Evolutionary conservation across 2,329 filamentous ascomycete genomes (phyloP), one percentile per base, ranked within the genome.

Genomic region (Hymenoscyphus salicellus): DNA sequence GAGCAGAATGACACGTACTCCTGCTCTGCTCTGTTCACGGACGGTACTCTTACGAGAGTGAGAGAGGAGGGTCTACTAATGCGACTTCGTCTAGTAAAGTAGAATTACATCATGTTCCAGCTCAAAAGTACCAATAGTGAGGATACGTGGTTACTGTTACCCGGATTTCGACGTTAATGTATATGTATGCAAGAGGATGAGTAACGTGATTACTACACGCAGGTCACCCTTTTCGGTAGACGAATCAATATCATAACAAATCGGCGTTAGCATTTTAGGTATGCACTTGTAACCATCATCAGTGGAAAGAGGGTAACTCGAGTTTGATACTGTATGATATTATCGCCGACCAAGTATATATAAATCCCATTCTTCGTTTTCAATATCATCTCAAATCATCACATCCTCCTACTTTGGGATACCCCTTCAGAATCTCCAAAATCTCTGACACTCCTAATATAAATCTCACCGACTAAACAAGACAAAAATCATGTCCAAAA

Each of bases 401-500:
- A 43, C 41, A n/a, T 26, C 20, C 20, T 5, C 20, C 10, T 14
- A n/a, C n/a, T n/a, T n/a, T n/a, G n/a, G n/a, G n/a, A n/a, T n/a
- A n/a, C n/a, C n/a, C n/a, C n/a, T n/a, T n/a, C n/a, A n/a, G n/a
- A n/a, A n/a, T n/a, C n/a, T n/a, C n/a, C n/a, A 52, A 5, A 52
- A 52, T 26, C 8, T 14, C 20, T 14, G 4, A 2, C 6, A 26
- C 20, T 16, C 14, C n/a, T 26, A 10, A 52, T 52, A 3, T 5
- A 10, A 52, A 26, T 16, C 55, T n/a, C 16, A 23, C 28, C 26
- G n/a, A 14, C 28, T 7, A 57, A 32, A 17, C 55, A 23, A 1
- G 14, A 57, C 14, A 33, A 57, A 3, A 16, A 41, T 17, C 41
- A 71, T 71, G 68, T 58, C 66, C 7, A 64, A 70, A 60, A 55